Conservation (phyloP, 2,329 filamentous ascomycete genomes). For the Aspergillus sp. region DNA sequence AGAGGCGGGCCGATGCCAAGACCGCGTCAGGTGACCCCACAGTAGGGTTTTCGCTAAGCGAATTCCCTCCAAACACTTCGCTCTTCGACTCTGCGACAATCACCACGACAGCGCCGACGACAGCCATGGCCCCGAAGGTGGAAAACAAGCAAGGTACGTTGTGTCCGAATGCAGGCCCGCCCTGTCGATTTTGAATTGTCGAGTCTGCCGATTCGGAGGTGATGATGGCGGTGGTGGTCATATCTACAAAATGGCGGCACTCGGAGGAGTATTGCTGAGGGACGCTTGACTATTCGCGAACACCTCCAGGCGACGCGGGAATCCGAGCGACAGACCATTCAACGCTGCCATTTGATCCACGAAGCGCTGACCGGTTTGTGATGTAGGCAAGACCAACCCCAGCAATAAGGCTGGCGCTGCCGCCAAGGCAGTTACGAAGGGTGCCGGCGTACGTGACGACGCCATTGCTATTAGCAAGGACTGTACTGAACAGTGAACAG, state of each 20-base stretch:
- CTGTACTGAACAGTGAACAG: constrained; percentile 9
- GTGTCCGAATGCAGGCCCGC: constrained; percentile 9
- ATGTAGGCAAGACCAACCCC: constrained; percentile 48
- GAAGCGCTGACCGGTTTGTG: constrained; percentile 9
- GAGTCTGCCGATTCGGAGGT: constrained; percentile 7
- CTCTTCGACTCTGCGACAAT: constrained; percentile 35
- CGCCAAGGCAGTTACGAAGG: constrained; percentile 92
- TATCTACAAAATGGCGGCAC: constrained; percentile 2
- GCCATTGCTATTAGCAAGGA: neutral
- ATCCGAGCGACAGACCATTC: neutral
- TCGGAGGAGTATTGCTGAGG: neutral
- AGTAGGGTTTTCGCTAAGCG: constrained; percentile 35
- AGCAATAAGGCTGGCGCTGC: constrained; percentile 74
- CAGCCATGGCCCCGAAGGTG: constrained; percentile 39
- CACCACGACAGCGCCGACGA: constrained; percentile 36
- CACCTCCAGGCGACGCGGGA: neutral
- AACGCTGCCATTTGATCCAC: neutral
- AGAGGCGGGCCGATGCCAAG: constrained; percentile 3
- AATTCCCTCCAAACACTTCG: constrained; percentile 30
- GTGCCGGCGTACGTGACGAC: constrained; percentile 73
- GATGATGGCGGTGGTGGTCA: neutral
- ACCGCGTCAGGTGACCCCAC: constrained; percentile 30
- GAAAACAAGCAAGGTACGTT: constrained; percentile 40
- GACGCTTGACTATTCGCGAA: neutral
- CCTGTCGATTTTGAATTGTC: constrained; percentile 33